Conservation (phyloP, 305 asterid genomes). For the Solanum hybrid region DNA sequence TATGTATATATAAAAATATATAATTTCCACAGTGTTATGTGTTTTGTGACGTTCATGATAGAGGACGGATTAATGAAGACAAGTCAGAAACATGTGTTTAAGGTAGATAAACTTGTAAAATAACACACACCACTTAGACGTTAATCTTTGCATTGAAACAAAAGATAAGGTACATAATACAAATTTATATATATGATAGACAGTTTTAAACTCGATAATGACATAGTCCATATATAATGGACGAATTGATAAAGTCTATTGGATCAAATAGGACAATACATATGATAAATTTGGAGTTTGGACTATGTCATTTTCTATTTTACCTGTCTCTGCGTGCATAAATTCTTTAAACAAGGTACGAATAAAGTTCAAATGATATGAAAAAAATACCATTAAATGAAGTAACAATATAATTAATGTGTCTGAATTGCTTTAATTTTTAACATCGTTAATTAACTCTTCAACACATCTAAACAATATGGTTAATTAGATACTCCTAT, state of each 20-base stretch:
- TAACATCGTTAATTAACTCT: neutral
- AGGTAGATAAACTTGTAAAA: neutral
- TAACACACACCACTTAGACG: no score
- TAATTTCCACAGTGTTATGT: no score
- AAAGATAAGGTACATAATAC: neutral
- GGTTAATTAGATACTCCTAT: neutral
- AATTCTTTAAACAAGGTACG: no score
- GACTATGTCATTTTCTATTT: neutral
- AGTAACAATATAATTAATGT: neutral
- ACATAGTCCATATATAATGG: no score
- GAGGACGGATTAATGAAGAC: fast-evolving
- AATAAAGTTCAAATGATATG: no score
- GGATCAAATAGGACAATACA: neutral
- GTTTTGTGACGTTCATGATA: no score
- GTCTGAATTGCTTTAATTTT: neutral
- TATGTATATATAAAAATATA: no score
- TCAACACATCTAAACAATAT: neutral
- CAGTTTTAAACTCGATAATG: neutral
- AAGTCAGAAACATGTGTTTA: no score
- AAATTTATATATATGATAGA: neutral
- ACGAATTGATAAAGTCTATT: neutral
- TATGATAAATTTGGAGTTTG: neutral
- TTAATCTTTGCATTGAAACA: neutral
- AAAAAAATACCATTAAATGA: no score
- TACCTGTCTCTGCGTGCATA: no score